Evolutionary conservation across 1,284 basidiomycete species (phyloP), one percentile per base, ranked within the genome.

Genomic region (Ganoderma lucidum): DNA sequence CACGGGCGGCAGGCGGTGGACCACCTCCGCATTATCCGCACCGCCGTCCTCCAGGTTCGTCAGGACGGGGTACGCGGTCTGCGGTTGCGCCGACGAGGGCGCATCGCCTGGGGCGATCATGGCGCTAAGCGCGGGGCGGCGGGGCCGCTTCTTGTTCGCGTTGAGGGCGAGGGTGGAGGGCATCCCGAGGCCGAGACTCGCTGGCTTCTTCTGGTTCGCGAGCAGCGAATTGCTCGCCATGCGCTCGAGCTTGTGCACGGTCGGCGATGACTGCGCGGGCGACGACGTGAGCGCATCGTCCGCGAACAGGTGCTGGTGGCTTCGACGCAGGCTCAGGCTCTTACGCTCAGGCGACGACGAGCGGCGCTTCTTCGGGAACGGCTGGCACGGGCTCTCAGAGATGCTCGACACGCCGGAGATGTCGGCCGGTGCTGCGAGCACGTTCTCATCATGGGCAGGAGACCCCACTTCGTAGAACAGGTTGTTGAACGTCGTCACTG

Each of bases 71-170:
- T 74, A 74, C 17, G 79, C 86, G 9, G 85, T 86, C 55, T 82
- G 71, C 42, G 74, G 74, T 51, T 63, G 72, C 42, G 71, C 63
- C 35, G 72, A 64, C 37, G 78, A 66, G 37, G 78, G 64, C 17
- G 81, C 77, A 32, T 84, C 84, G 9, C 82, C 81, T 30, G 89
- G 81, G 30, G 83, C 78, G 12, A 88, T 81, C 79, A 90, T 82
- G 0, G 90, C 87, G n/a, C 92, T 93, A 32, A 93, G 80, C 41
- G 84, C 86, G 60, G 91, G 91, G 32, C 91, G 85, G 39, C 92
- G 87, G 45, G 85, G 81, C 63, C 89, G 86, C 79, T 89, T 92
- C 71, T 83, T 80, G 65, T 78, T 77, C 8, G 82, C 81, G 72
- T 84, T 86, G 28, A 83, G 79, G 0, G 86, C 84, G 17, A 77